Evolutionary conservation across 176 grass and related monocot species (phyloP).

Genomic region (Aegilops speltoides): DNA sequence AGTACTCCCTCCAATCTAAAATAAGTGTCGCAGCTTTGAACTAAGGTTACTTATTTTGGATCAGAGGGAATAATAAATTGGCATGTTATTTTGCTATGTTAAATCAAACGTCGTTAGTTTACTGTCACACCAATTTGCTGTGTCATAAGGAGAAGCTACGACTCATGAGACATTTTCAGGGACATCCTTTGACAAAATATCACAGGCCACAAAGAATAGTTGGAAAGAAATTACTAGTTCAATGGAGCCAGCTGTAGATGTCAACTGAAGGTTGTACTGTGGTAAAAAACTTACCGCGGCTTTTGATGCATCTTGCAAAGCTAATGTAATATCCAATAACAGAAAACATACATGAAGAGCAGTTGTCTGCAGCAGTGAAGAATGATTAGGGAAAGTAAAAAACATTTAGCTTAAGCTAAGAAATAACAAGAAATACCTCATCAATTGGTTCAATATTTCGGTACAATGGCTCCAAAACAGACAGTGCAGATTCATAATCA

Average conservation of each 20-base stretch:
- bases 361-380: slow-evolving; percentile 63
- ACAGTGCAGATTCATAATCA: slow-evolving; percentile 65
- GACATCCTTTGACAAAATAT: slow-evolving; percentile 19
- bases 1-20: background rate
- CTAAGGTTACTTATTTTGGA: too few species aligned
- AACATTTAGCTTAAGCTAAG: slow-evolving; percentile 4
- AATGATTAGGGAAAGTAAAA: slow-evolving; percentile 20
- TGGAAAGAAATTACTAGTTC: background rate
- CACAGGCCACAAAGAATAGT: background rate
- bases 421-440: slow-evolving; percentile 54
- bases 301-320: slow-evolving; percentile 71
- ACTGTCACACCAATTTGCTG: background rate
- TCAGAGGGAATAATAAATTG: background rate
- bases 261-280: background rate
- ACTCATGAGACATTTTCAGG: background rate
- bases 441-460: slow-evolving; percentile 84
- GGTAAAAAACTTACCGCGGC: slow-evolving; percentile 66
- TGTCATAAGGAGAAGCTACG: background rate
- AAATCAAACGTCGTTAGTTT: background rate
- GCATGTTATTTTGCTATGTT: background rate
- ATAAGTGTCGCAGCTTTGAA: too few species aligned
- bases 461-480: slow-evolving; percentile 69
- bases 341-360: slow-evolving; percentile 90
- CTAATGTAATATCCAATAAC: slow-evolving; percentile 82
- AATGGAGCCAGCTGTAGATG: background rate